A percentile compares a stretch with the other conserved stretches of the same genome.
Evolutionary conservation across 768 basidiomycete genomes (phyloP).

Genomic region (Termitomyces titanicus): DNA sequence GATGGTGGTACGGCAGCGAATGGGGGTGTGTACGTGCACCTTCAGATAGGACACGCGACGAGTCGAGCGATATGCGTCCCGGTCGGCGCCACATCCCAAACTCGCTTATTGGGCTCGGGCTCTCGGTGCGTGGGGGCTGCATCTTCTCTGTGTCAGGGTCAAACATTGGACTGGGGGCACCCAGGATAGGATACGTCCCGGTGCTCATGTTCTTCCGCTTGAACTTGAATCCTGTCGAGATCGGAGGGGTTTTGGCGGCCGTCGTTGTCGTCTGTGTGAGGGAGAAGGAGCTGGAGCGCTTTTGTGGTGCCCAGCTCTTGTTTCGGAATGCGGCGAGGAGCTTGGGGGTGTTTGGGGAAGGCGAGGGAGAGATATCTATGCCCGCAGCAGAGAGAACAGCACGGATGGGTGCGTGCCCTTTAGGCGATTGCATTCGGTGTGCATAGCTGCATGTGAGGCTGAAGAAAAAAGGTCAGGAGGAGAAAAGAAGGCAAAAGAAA

Average conservation of each 20-base stretch:
- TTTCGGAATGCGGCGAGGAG: not conserved
- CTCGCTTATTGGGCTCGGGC: not conserved
- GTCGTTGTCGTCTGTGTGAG: not conserved
- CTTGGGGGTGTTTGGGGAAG: not conserved
- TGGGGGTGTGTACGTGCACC: not conserved
- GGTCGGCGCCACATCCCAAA: not conserved
- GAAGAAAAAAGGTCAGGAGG: not conserved
- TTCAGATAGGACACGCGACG: not conserved
- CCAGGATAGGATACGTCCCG: not conserved
- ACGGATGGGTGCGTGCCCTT: conserved; percentile 70
- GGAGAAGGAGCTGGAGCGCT: not conserved
- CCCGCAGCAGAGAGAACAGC: conserved; percentile 63
- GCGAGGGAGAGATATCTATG: conserved; percentile 15
- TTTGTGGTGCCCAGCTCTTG: not conserved
- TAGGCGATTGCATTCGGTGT: conserved; percentile 79
- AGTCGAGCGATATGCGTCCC: not conserved
- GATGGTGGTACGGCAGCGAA: not conserved
- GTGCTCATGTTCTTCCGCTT: not conserved
- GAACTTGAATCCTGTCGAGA: not conserved
- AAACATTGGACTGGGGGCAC: not conserved
- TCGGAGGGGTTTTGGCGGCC: no score
- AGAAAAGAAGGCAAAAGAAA: not conserved
- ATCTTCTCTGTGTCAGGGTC: not conserved
- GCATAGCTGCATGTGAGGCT: conserved; percentile 70
- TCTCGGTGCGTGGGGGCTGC: not conserved